phyloP scores from a whole-genome alignment of 169 alveolate genomes.

The Eimeria praecox region DNA sequence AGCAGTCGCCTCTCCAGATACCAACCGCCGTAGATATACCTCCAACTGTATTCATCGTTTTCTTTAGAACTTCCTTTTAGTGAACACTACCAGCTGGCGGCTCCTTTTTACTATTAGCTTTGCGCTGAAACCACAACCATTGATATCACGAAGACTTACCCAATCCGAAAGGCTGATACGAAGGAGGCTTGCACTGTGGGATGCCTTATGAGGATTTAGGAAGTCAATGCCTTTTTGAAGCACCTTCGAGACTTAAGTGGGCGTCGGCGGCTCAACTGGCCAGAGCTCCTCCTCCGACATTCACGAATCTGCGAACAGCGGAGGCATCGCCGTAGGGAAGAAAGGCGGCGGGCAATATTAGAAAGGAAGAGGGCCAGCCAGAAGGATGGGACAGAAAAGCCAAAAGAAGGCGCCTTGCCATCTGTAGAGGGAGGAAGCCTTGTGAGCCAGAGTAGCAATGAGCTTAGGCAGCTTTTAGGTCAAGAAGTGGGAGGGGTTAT shows the following conservation, averaged over 20 bases:
- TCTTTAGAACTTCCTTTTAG: neutral
- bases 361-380: conserved; percentile 1
- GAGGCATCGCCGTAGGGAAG: conserved; percentile 34
- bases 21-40: too few relatives aligned
- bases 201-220: neutral
- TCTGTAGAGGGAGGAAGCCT: conserved; percentile 5
- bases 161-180: neutral
- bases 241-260: conserved; percentile 70
- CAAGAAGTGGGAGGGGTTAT: conserved; percentile 36
- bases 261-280: conserved; percentile 77
- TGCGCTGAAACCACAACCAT: neutral
- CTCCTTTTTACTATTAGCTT: neutral
- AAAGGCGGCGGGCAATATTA: conserved; percentile 18
- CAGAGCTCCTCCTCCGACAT: conserved; percentile 62
- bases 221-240: conserved; percentile 40
- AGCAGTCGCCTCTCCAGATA: neutral
- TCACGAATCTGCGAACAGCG: conserved; percentile 70
- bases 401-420: neutral
- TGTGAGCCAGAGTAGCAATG: neutral
- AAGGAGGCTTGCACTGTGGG: neutral
- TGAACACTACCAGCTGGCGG: neutral
- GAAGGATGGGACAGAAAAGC: neutral
- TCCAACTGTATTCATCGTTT: neutral
- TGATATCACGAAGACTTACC: neutral
- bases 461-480: neutral